Base-by-base conservation (phyloP, 805 yeast species). In the Candida pseudoglaebosa region DNA sequence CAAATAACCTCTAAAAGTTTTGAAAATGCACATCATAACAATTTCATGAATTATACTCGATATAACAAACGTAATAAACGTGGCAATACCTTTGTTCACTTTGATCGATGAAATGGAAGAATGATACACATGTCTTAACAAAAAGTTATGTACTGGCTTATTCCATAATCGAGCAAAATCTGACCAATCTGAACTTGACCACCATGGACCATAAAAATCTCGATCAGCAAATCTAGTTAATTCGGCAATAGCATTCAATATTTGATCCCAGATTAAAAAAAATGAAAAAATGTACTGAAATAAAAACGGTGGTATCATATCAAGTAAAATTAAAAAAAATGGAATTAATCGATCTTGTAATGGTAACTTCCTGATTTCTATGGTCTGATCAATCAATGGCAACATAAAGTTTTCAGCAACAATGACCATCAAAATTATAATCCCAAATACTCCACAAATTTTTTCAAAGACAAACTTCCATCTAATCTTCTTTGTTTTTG, bases 121-220 rank as follows among this genome's bases (percentile, higher is more conserved):
- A 56, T 90, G 96, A 59, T 93, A 95, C 2, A 93, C 98, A 56
- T 95, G 99, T 47, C 98, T 75, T 32, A 90, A 67, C 42, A 93
- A 65, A 49, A 93, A 93, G 53, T 79, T 76, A 58, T 93, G 96
- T 16, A 93, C 98, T 0, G 98, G 96, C 7, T 77, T 75, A 57
- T 93, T 93, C 99, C 99, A 95, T 45, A 84, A 80, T 47, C 97
- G 72, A 8, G 96, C 83, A 59, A 86, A 93, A 56, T 90, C 90
- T 41, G 85, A 85, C 96, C 97, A 93, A 30, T 87, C 84, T 14
- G 83, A 78, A 44, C 95, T 85, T 50, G 90, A 87, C 99, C 99
- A 93, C 99, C 99, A 95, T 32, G 88, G 85, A 3, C 95, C 91
- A 56, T 95, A 93, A 60, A 93, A 93, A 48, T 84, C 84, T 36